Base-by-base conservation (phyloP, 1,139 yeast species). In the Kurtzmaniella quercitrusa region DNA sequence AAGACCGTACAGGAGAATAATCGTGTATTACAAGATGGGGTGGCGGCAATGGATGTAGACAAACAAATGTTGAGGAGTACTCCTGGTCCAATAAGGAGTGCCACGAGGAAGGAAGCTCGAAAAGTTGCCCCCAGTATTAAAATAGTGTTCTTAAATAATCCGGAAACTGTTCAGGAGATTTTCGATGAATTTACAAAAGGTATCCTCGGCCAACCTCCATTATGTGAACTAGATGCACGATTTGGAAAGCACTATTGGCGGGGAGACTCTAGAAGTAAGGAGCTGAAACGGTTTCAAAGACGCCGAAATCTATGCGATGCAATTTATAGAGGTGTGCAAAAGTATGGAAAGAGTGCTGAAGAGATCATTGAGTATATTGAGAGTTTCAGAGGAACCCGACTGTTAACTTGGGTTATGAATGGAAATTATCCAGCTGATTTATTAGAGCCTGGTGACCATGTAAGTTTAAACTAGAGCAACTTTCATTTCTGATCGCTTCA, bases 381-480 rank as follows among this genome's bases (percentile, higher is more conserved):
- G 50, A 68, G 63, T 46, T 72, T 63, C 51, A 53, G 77, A 33
- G 75, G 73, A 34, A 74, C 70, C 44, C 70, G 70, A 55, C 65
- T 71, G 31, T 62, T 73, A 45, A 72, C 78, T 3, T 73, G 78
- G 78, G 68, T 73, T 18, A 73, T 73, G 78, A 73, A 73, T 51
- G 78, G 78, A 8, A 68, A 72, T 48, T 58, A 72, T 17, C 78
- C 78, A 2, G 57, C 57, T 3, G 77, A 72, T 49, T 55, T 72
- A 41, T 25, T 6, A 27, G 14, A 10, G 31, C 5, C 31, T 5
- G 31, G 31, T 10, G 31, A 27, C 7, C 14, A 6, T 27, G 10
- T 27, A 4, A n/a, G n/a, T 27, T 27, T 27, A 7, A 12, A 27
- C 10, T 27, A 27, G 31, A 27, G 12, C 12, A 10, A 8, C 23